phyloP scores from a whole-genome alignment of 257 asterid species.

The Linderniella brevidens region DNA sequence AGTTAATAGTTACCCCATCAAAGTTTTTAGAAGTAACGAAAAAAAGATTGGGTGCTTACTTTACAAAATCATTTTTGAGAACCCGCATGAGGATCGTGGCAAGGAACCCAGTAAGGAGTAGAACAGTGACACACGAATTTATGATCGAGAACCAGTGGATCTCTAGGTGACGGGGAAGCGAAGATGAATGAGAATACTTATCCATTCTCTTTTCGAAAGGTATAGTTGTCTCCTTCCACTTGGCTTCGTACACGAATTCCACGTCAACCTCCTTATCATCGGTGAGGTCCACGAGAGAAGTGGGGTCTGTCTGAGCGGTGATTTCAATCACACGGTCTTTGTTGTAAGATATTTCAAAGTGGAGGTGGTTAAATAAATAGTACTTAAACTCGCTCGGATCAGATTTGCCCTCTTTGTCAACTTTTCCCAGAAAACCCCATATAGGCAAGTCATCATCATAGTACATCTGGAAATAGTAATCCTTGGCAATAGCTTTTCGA shows the following conservation, averaged over 20 bases:
- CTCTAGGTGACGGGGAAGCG: conserved; percentile 45
- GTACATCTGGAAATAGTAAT: conserved; percentile 66
- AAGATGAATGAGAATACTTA: conserved; percentile 39
- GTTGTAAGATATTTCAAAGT: conserved; percentile 44
- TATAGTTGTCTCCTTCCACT: conserved; percentile 44
- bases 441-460: conserved; percentile 74
- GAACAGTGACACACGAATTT: conserved; percentile 56
- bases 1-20: not conserved
- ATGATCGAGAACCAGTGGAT: conserved; percentile 69
- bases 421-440: conserved; percentile 71
- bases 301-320: conserved; percentile 54
- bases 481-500: conserved; percentile 51
- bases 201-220: conserved; percentile 66
- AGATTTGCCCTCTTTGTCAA: conserved; percentile 47
- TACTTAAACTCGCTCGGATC: conserved; percentile 53
- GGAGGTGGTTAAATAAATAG: conserved; percentile 47
- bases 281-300: conserved; percentile 46
- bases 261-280: conserved; percentile 46
- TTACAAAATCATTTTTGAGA: conserved; percentile 56
- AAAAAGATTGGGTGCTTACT: conserved; percentile 18
- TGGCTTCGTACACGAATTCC: conserved; percentile 41
- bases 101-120: conserved; percentile 49
- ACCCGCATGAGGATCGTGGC: conserved; percentile 60
- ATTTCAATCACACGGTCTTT: conserved; percentile 64
- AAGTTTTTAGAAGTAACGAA: not conserved